Evolutionary conservation across 2,329 filamentous ascomycete species (phyloP), one percentile per base, ranked within the genome.

Genomic region (Anthostomella pinea): DNA sequence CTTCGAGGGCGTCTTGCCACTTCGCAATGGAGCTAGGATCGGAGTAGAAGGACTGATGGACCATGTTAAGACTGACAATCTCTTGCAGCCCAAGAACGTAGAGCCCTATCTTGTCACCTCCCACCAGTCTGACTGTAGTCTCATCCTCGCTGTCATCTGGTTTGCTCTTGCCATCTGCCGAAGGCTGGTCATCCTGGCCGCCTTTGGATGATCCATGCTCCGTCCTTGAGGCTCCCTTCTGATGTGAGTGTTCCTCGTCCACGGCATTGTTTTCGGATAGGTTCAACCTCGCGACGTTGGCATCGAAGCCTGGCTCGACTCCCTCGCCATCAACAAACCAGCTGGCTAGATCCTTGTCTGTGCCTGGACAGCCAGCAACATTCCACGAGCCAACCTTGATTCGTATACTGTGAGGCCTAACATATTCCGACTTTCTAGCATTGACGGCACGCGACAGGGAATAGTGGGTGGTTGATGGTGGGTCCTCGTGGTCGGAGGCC

Each of bases 321-420:
- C 85, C 87, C 53, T 85, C 78, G 11, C 84, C 86, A 8, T 81
- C 72, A 6, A 94, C 75, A 59, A 98, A 96, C 93, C 93, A 98
- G 20, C 77, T 79, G 6, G 80, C 85, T 5, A 98, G 68, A 57
- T 97, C 93, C 49, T 87, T 86, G 61, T 95, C 89, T 0, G 88
- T 89, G 16, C 86, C 88, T 9, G 86, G 80, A 47, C 85, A 82
- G 2, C 84, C 82, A 4, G 89, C 93, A 11, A 95, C 87, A 63
- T 98, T 98, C 93, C 93, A 98, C 0, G 87, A 85, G 26, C 91
- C 93, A 33, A 98, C 75, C 65, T 96, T 96, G 62, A 98, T 77
- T 48, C 82, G 83, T 51, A 95, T 79, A 33, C 76, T 76, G 58
- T 82, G 82, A 27, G 81, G 77, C 23, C 81, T 78, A 17, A 85